Percentiles rank a stretch among this genome's conserved stretches.
Evolutionary conservation across 2,329 filamentous ascomycete species (phyloP).

Genomic region (Blastomyces parvus): DNA sequence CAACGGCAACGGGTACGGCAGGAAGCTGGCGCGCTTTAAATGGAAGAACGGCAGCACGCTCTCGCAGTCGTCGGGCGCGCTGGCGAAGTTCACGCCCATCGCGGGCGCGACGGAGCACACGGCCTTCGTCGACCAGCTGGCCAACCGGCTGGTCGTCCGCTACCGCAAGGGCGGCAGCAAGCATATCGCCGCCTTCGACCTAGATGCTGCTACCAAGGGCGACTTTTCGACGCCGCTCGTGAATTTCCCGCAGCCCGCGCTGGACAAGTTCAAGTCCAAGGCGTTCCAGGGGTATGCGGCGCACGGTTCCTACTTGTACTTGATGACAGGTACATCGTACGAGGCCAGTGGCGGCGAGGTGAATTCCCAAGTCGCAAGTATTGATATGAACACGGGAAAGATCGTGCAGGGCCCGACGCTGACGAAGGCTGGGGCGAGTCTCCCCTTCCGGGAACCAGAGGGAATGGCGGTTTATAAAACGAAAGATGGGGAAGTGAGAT

Average conservation of each 20-base stretch:
- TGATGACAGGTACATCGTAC: conserved; percentile 17
- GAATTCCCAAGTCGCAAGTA: conserved; percentile 16
- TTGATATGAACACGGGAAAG: conserved; percentile 19
- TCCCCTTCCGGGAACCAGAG: conserved; percentile 19
- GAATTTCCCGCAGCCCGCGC: conserved; percentile 13
- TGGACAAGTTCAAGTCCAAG: conserved; percentile 10
- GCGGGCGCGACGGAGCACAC: conserved; percentile 14
- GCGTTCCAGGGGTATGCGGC: conserved; percentile 17
- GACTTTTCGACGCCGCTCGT: conserved; percentile 17
- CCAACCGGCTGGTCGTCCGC: conserved; percentile 17
- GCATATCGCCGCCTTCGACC: conserved; percentile 17
- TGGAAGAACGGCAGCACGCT: conserved; percentile 17
- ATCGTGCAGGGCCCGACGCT: conserved; percentile 17
- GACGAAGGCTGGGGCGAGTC: conserved; percentile 18
- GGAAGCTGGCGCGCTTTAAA: conserved; percentile 18
- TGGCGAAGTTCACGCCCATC: conserved; percentile 14
- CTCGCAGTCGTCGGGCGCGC: conserved; percentile 1
- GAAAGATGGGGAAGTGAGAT: conserved; percentile 15
- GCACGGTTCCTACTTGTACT: conserved; percentile 17
- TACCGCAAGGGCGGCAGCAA: conserved; percentile 14
- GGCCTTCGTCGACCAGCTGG: conserved; percentile 17
- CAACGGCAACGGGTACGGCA: conserved; percentile 18
- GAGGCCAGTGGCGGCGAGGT: conserved; percentile 11
- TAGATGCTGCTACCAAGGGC: conserved; percentile 13
- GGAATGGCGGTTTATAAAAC: conserved; percentile 20